phyloP scores from a whole-genome alignment of 441 rosid species.

The Capsella rubella region DNA sequence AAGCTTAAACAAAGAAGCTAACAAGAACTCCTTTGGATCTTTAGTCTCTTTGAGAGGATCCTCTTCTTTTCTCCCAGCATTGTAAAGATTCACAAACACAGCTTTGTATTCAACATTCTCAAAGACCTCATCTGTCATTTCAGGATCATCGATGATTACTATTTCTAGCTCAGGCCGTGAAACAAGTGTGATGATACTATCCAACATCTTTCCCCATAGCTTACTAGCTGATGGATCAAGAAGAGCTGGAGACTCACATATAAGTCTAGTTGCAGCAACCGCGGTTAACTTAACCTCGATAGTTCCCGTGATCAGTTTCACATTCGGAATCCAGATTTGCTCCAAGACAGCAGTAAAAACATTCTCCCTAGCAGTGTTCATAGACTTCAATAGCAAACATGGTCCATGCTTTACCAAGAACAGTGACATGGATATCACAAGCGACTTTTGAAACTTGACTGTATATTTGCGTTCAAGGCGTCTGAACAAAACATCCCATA shows the following conservation, averaged over 20 bases:
- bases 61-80: not conserved
- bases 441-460: not conserved
- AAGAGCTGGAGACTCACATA: not conserved
- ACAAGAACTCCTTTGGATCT: not conserved
- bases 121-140: not conserved
- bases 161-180: not conserved
- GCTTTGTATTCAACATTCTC: not conserved
- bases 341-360: not conserved
- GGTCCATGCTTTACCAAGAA: not conserved
- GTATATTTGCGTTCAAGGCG: not conserved
- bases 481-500: not conserved
- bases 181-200: not conserved
- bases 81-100: not conserved
- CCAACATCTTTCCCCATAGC: not conserved
- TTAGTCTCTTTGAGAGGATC: not conserved
- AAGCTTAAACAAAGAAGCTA: not conserved
- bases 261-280: not conserved
- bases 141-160: not conserved
- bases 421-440: not conserved
- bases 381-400: not conserved
- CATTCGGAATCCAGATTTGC: not conserved
- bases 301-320: not conserved
- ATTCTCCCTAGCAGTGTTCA: not conserved
- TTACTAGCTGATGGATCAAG: not conserved
- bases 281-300: not conserved